Conservation (phyloP, 2,329 filamentous ascomycete species). For the Alternaria rosae region DNA sequence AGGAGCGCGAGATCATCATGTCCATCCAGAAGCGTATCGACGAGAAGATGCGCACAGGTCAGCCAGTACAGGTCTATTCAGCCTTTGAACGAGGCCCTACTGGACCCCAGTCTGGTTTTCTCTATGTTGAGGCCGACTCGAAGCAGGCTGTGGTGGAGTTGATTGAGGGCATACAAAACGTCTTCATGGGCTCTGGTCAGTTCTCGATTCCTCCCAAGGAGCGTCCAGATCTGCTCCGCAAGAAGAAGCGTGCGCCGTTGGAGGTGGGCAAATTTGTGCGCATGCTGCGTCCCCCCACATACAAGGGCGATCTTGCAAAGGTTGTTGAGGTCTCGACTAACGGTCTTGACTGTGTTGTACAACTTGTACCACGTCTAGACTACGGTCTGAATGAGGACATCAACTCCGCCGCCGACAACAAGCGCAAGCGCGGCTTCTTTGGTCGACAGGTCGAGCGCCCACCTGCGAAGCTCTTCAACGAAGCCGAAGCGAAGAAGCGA, state of each 20-base stretch:
- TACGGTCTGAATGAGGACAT: conserved; percentile 87
- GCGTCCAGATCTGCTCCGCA: conserved; percentile 93
- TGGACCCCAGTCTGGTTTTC: conserved; percentile 89
- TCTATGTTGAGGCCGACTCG: conserved; percentile 91
- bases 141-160: conserved; percentile 86
- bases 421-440: conserved; percentile 75
- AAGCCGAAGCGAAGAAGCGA: conserved; percentile 88
- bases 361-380: conserved; percentile 88
- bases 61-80: conserved; percentile 83
- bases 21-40: conserved; percentile 88
- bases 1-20: conserved; percentile 90
- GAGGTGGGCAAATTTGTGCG: conserved; percentile 92
- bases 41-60: conserved; percentile 78
- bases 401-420: conserved; percentile 61
- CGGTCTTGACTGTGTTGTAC: conserved; percentile 84
- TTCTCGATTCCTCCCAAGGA: conserved; percentile 93
- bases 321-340: conserved; percentile 93
- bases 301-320: conserved; percentile 88
- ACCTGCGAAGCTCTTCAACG: conserved; percentile 90
- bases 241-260: conserved; percentile 80
- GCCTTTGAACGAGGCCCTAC: conserved; percentile 82
- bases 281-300: conserved; percentile 78
- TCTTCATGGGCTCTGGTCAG: conserved; percentile 87
- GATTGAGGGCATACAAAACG: conserved; percentile 83
- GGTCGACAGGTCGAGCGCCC: conserved; percentile 69